Evolutionary conservation across 345 rosid genomes (phyloP).

Genomic region (Pugionium cornutum): DNA sequence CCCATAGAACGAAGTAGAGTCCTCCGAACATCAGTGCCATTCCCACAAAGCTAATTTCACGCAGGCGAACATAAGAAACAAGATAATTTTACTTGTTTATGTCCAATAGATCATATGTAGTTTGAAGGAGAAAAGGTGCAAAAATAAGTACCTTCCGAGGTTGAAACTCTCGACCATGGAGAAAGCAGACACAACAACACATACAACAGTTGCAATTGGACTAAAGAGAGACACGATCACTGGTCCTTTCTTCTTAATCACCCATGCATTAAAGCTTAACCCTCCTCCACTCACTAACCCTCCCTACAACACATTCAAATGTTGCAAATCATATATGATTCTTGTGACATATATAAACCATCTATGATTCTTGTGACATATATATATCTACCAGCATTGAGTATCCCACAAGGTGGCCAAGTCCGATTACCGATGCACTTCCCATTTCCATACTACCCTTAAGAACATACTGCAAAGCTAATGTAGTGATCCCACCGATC

Average conservation of each 20-base stretch:
- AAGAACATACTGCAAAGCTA: conserved; percentile 50
- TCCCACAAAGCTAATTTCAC: conserved; percentile 58
- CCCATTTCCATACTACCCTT: conserved; percentile 47
- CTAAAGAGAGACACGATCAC: conserved; percentile 79
- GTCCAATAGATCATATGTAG: background rate
- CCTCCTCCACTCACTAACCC: conserved; percentile 66
- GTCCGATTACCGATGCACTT: conserved; percentile 48
- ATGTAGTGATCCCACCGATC: conserved; percentile 60
- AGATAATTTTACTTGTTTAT: background rate
- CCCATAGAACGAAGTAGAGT: conserved; percentile 85
- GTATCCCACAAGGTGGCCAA: conserved; percentile 46
- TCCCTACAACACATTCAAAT: conserved; percentile 44
- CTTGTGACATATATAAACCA: background rate
- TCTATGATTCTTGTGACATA: background rate
- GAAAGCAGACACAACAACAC: conserved; percentile 61
- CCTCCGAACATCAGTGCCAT: conserved; percentile 85
- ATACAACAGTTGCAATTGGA: conserved; percentile 71
- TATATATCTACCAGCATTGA: conserved; percentile 55
- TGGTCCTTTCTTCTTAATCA: conserved; percentile 81
- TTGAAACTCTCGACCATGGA: conserved; percentile 64
- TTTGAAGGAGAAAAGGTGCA: background rate
- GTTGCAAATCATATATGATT: conserved; percentile 6
- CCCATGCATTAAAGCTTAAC: conserved; percentile 88
- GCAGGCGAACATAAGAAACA: background rate
- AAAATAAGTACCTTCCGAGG: conserved; percentile 60